A percentile compares a stretch with the other conserved stretches of the same genome.
Evolutionary conservation across 78 protist species (phyloP).

Genomic region (Dictyostelium intermedium): DNA sequence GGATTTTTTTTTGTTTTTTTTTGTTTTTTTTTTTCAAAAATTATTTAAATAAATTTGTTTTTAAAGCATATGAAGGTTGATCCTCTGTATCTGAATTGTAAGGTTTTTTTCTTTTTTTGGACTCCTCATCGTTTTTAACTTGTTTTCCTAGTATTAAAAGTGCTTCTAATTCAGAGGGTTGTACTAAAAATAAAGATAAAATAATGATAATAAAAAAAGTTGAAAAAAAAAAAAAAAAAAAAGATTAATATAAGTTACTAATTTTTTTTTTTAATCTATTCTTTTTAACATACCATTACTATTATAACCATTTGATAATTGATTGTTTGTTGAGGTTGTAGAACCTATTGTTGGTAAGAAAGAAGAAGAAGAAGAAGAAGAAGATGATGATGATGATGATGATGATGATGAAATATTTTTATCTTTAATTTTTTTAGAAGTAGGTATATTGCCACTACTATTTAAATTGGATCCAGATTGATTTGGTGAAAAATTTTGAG

Average conservation of each 20-base stretch:
- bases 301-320: neutral
- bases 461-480: neutral
- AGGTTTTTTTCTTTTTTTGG: constrained; percentile 14
- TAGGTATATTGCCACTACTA: neutral
- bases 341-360: neutral
- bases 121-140: neutral
- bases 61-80: neutral
- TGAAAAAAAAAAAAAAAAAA: neutral
- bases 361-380: neutral
- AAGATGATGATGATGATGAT: too few relatives aligned
- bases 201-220: neutral
- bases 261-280: neutral
- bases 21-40: neutral
- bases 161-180: neutral
- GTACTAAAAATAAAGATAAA: neutral
- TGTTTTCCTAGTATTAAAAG: constrained; percentile 16
- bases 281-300: neutral
- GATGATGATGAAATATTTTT: neutral
- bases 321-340: neutral
- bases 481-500: neutral
- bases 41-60: neutral
- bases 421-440: neutral
- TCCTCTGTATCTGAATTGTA: neutral
- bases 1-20: neutral
- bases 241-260: too few relatives aligned